Percentiles rank a stretch among this genome's conserved stretches.
Evolutionary conservation across 371 early-diverging fungal species (phyloP).

Genomic region (Coemansia sp.): DNA sequence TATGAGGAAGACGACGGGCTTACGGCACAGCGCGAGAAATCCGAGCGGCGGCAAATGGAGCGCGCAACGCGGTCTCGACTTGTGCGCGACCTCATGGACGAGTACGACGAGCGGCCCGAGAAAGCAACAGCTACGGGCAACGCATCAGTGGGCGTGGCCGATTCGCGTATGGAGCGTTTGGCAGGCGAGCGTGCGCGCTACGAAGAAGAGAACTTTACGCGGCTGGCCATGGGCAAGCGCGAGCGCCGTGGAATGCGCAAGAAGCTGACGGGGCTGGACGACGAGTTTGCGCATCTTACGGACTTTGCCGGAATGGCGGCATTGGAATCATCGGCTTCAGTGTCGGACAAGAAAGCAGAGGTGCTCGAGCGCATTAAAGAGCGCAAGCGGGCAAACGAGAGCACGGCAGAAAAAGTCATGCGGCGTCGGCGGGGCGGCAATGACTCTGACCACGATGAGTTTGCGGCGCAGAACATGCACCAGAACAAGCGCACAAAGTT

Average conservation of each 20-base stretch:
- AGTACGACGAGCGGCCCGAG: constrained; percentile 88
- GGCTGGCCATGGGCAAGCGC: constrained; percentile 72
- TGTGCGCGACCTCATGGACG: constrained; percentile 79
- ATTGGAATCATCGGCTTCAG: constrained; percentile 19
- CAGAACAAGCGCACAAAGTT: constrained; percentile 8
- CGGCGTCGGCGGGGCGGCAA: constrained; percentile 15
- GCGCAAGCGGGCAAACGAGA: constrained; percentile 36
- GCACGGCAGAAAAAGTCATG: constrained; percentile 36
- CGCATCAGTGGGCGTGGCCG: constrained; percentile 35
- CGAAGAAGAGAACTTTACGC: constrained; percentile 90
- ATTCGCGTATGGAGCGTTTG: constrained; percentile 36
- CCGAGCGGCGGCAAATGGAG: constrained; percentile 64
- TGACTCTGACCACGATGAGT: not conserved
- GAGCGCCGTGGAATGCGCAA: constrained; percentile 67
- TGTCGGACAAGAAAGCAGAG: constrained; percentile 21
- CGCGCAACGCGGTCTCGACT: constrained; percentile 83
- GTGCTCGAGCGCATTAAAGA: constrained; percentile 36
- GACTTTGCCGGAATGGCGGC: constrained; percentile 66
- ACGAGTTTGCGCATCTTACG: constrained; percentile 82
- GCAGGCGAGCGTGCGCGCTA: constrained; percentile 66
- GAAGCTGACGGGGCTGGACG: constrained; percentile 66
- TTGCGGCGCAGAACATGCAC: not conserved
- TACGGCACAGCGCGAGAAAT: constrained; percentile 57
- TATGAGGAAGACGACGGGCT: constrained; percentile 68
- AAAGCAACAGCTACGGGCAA: constrained; percentile 67